phyloP scores from a whole-genome alignment of 768 basidiomycete genomes.

The Lentinula detonsa region DNA sequence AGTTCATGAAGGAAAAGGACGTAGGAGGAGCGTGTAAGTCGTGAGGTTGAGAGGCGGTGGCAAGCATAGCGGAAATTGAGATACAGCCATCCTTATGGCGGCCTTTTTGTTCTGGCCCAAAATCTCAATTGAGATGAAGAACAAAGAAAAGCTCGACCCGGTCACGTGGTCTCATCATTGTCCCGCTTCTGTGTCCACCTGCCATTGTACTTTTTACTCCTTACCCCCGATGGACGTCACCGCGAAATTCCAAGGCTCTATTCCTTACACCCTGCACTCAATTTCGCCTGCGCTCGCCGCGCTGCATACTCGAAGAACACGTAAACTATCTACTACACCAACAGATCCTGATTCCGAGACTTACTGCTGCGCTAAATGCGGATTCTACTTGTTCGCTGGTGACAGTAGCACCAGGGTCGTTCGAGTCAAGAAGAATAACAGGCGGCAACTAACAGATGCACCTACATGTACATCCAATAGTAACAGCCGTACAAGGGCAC shows the following conservation, averaged over 20 bases:
- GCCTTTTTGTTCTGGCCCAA: conserved; percentile 1
- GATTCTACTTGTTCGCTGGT: conserved; percentile 37
- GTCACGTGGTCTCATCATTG: not conserved
- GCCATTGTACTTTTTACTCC: not conserved
- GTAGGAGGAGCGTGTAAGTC: conserved; percentile 17
- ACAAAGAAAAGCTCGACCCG: not conserved
- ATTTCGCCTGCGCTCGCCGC: conserved; percentile 58
- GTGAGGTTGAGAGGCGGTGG: conserved; percentile 17
- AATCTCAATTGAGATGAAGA: not conserved
- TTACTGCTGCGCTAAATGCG: conserved; percentile 46
- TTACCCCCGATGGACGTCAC: not conserved
- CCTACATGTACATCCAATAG: conserved; percentile 7
- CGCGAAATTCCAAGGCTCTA: conserved; percentile 33
- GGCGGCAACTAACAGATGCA: not conserved
- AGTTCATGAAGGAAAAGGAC: conserved; percentile 13
- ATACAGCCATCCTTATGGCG: conserved; percentile 3
- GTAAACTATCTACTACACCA: conserved; percentile 15
- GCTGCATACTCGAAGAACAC: conserved; percentile 44
- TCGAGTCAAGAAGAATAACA: conserved; percentile 18
- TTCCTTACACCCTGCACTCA: conserved; percentile 44
- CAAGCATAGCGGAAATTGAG: conserved; percentile 16
- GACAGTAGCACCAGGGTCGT: conserved; percentile 28
- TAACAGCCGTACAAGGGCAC: conserved; percentile 7
- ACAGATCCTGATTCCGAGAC: conserved; percentile 14
- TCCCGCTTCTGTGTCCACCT: not conserved